Evolutionary conservation across 2,329 filamentous ascomycete species (phyloP).

Genomic region (Coniochaeta sp.): DNA sequence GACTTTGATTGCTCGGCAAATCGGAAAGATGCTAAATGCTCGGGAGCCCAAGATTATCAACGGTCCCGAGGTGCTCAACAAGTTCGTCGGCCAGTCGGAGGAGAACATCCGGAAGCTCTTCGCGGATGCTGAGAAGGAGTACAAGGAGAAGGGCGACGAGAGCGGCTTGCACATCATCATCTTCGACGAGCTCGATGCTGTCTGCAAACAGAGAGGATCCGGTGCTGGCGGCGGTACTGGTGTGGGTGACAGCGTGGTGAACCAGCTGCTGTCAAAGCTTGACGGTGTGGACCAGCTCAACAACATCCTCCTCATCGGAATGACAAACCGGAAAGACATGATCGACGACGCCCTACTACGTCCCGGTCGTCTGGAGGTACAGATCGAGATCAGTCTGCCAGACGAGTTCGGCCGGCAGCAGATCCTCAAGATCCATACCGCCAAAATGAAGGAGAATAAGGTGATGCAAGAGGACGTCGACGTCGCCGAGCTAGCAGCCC

Average conservation of each 20-base stretch:
- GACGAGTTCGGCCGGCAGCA: conserved; percentile 84
- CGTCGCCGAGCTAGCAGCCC: conserved; percentile 66
- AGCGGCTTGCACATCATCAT: conserved; percentile 97
- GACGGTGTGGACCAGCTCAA: conserved; percentile 89
- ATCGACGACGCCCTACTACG: conserved; percentile 93
- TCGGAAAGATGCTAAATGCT: conserved; percentile 95
- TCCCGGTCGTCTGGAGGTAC: conserved; percentile 89
- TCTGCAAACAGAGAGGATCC: conserved; percentile 96
- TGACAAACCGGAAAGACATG: conserved; percentile 99
- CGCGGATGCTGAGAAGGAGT: conserved; percentile 93
- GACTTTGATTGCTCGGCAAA: conserved; percentile 91
- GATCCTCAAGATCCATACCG: conserved; percentile 82
- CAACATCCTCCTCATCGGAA: conserved; percentile 96
- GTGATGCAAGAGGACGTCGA: conserved; percentile 69
- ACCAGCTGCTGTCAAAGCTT: conserved; percentile 84
- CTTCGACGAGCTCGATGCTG: conserved; percentile 94
- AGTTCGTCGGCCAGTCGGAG: conserved; percentile 94
- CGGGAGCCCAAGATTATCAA: conserved; percentile 96
- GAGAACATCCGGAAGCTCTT: conserved; percentile 97
- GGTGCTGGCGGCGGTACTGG: conserved; percentile 86
- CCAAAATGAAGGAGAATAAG: conserved; percentile 68
- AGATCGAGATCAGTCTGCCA: conserved; percentile 92
- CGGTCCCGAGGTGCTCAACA: conserved; percentile 93
- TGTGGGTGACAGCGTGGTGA: conserved; percentile 95
- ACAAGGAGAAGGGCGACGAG: conserved; percentile 95